A percentile compares a stretch with the other conserved stretches of the same genome.
Evolutionary conservation across 768 basidiomycete genomes (phyloP).

Genomic region (Astraeus odoratus): DNA sequence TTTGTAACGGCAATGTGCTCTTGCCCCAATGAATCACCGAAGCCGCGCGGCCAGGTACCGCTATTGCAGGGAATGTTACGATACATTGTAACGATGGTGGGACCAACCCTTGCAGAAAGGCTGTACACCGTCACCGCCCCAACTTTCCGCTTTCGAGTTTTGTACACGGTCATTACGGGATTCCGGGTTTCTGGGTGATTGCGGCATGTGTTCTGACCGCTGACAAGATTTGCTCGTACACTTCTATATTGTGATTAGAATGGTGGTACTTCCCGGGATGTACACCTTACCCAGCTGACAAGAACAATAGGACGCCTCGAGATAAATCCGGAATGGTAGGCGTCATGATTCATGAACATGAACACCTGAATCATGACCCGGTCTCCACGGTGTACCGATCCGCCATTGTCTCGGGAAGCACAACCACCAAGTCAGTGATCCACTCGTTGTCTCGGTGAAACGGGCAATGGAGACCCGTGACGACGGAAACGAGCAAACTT

Average conservation of each 20-base stretch:
- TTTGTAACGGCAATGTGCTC: neutral
- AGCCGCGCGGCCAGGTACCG: neutral
- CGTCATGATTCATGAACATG: neutral
- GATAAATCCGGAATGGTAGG: neutral
- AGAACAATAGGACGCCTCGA: neutral
- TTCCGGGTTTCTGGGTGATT: neutral
- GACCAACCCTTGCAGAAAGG: neutral
- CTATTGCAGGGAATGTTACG: neutral
- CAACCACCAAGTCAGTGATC: neutral
- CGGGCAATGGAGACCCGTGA: slow-evolving; percentile 2
- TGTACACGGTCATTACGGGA: slow-evolving; percentile 1
- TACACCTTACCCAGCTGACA: neutral
- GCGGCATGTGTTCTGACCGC: no score
- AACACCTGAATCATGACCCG: neutral
- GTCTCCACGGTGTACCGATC: neutral
- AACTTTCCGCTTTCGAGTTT: neutral
- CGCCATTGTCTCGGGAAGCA: neutral
- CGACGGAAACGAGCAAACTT: slow-evolving; percentile 10
- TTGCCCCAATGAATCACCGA: neutral
- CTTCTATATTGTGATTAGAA: neutral
- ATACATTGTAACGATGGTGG: neutral
- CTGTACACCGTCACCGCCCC: neutral
- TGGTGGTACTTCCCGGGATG: neutral
- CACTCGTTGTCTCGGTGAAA: neutral
- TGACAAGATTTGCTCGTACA: neutral